phyloP scores from a whole-genome alignment of 2,329 filamentous ascomycete species.

The Ascochyta viciae-villosae region DNA sequence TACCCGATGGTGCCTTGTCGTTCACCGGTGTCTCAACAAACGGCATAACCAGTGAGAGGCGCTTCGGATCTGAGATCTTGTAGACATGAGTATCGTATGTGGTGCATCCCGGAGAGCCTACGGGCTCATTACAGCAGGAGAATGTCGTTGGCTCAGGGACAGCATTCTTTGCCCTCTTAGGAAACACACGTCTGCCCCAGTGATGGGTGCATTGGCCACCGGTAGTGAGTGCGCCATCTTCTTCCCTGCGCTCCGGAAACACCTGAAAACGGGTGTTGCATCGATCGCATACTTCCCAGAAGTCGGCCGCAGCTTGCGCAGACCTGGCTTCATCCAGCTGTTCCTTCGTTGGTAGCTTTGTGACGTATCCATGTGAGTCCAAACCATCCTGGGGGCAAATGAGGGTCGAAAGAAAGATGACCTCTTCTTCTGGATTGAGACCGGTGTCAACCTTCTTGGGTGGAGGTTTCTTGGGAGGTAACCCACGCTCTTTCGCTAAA shows the following conservation, averaged over 20 bases:
- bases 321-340: constrained; percentile 71
- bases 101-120: constrained; percentile 81
- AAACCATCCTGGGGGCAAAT: constrained; percentile 70
- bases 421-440: constrained; percentile 71
- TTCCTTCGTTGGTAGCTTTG: constrained; percentile 67
- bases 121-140: constrained; percentile 77
- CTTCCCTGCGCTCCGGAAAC: constrained; percentile 81
- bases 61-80: constrained; percentile 77
- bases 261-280: constrained; percentile 89
- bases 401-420: constrained; percentile 54
- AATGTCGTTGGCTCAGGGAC: constrained; percentile 65
- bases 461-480: constrained; percentile 48
- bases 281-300: constrained; percentile 89
- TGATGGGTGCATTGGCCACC: constrained; percentile 84
- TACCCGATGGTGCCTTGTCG: constrained; percentile 46
- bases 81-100: constrained; percentile 80
- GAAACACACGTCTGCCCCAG: constrained; percentile 69
- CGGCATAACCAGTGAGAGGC: constrained; percentile 79
- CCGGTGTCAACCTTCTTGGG: constrained; percentile 71
- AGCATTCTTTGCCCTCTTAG: constrained; percentile 62
- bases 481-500: constrained; percentile 32
- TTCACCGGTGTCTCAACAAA: constrained; percentile 81
- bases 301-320: constrained; percentile 70
- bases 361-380: constrained; percentile 77
- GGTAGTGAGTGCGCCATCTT: constrained; percentile 76